phyloP scores from a whole-genome alignment of 441 rosid species.

The Erysimum pusillum region DNA sequence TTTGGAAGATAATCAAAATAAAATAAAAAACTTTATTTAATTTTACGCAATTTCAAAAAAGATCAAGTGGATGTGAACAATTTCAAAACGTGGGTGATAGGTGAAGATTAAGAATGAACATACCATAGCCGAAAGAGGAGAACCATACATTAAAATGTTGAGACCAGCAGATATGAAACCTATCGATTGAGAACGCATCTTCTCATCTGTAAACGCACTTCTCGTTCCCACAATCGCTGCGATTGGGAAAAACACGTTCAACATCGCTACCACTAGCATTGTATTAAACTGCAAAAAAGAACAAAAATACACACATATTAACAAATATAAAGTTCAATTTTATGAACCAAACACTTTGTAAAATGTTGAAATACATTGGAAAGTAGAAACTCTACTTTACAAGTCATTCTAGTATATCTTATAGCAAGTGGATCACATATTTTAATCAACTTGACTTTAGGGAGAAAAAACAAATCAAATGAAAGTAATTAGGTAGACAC shows the following conservation, averaged over 20 bases:
- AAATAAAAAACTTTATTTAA: neutral
- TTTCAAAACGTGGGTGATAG: constrained; percentile 33
- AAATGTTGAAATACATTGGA: neutral
- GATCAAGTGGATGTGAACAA: constrained; percentile 20
- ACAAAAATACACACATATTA: neutral
- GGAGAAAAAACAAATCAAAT: neutral
- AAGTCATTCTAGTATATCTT: constrained; percentile 40
- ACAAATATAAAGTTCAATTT: neutral
- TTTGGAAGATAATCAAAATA: constrained; percentile 1
- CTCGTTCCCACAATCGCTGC: constrained; percentile 59
- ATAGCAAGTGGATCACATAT: constrained; percentile 41
- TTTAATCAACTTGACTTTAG: constrained; percentile 29
- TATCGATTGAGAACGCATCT: constrained; percentile 58
- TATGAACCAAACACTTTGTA: constrained; percentile 9
- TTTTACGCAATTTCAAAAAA: neutral
- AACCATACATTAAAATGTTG: constrained; percentile 80
- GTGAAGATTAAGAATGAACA: constrained; percentile 14
- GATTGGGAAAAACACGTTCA: constrained; percentile 64
- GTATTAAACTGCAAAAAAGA: constrained; percentile 57
- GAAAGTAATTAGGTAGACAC: neutral
- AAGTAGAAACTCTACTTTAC: constrained; percentile 17
- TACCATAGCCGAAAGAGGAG: constrained; percentile 95
- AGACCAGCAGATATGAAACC: constrained; percentile 74
- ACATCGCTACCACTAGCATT: constrained; percentile 52
- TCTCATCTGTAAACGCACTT: constrained; percentile 55